Conservation (phyloP, 306 rosid species). For the Mimosa bimucronata region DNA sequence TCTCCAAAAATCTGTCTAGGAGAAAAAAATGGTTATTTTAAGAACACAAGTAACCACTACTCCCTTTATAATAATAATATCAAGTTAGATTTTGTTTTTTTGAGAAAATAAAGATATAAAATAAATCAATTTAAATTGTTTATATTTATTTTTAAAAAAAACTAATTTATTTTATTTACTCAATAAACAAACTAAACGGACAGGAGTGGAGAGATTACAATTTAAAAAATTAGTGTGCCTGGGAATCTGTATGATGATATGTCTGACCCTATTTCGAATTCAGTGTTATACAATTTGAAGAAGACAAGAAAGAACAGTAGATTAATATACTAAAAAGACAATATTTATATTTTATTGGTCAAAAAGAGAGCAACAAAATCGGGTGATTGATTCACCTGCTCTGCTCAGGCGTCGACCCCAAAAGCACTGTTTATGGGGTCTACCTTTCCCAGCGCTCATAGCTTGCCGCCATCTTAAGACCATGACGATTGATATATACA, state of each 20-base stretch:
- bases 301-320: background rate
- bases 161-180: too few species aligned
- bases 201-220: too few species aligned
- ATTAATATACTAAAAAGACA: background rate
- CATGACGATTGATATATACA: too few species aligned
- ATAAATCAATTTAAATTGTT: too few species aligned
- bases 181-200: too few species aligned
- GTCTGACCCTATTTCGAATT: background rate
- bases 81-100: too few species aligned
- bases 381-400: background rate
- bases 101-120: too few species aligned
- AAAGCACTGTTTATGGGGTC: background rate
- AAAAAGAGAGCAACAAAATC: background rate
- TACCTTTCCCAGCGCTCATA: background rate
- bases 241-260: background rate
- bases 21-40: background rate
- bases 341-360: background rate
- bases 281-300: background rate
- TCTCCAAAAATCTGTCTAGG: background rate
- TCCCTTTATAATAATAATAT: too few species aligned
- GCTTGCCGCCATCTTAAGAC: background rate
- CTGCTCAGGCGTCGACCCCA: background rate
- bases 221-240: too few species aligned
- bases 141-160: too few species aligned
- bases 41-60: background rate